Percentiles rank a stretch among this genome's conserved stretches.
Conservation (phyloP, 2,329 filamentous ascomycete genomes). For the Dactylellina haptotyla region DNA sequence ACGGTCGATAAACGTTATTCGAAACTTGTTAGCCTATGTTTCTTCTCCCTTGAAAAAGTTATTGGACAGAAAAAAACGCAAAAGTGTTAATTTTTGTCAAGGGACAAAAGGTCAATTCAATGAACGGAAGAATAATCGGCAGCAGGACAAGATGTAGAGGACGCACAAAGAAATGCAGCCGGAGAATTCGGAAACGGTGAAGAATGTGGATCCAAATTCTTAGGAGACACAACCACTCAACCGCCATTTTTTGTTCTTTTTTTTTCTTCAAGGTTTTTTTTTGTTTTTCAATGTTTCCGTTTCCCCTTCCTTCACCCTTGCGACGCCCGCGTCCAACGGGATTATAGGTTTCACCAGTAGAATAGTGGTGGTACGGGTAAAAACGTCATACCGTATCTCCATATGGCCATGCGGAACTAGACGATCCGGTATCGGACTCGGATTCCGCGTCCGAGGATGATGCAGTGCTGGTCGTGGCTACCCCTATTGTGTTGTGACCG, state of each 20-base stretch:
- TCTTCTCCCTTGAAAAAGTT: no score
- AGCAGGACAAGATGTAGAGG: conserved; percentile 38
- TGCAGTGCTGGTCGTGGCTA: conserved; percentile 24
- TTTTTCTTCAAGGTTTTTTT: conserved; percentile 4
- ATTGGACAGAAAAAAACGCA: no score
- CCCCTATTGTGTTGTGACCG: conserved; percentile 52
- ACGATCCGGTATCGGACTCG: conserved; percentile 41
- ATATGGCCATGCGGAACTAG: conserved; percentile 50
- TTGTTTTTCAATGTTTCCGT: conserved; percentile 6
- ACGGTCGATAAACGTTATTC: neutral
- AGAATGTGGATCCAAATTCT: conserved; percentile 1
- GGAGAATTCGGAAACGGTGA: conserved; percentile 39
- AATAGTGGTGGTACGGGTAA: conserved; percentile 38
- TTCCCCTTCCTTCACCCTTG: neutral
- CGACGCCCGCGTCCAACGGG: conserved; percentile 5
- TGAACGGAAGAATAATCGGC: conserved; percentile 9
- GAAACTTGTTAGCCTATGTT: conserved; percentile 26
- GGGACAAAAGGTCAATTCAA: conserved; percentile 2
- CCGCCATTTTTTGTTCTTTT: no score
- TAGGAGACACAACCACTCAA: neutral
- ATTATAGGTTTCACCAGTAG: conserved; percentile 25
- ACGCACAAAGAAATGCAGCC: conserved; percentile 38
- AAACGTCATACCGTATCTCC: conserved; percentile 54
- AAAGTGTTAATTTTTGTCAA: no score
- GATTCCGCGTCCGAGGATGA: conserved; percentile 38